Evolutionary conservation across 177 flowering plant species (phyloP), one percentile per base, ranked within the genome.

Genomic region (Vitis hybrid): DNA sequence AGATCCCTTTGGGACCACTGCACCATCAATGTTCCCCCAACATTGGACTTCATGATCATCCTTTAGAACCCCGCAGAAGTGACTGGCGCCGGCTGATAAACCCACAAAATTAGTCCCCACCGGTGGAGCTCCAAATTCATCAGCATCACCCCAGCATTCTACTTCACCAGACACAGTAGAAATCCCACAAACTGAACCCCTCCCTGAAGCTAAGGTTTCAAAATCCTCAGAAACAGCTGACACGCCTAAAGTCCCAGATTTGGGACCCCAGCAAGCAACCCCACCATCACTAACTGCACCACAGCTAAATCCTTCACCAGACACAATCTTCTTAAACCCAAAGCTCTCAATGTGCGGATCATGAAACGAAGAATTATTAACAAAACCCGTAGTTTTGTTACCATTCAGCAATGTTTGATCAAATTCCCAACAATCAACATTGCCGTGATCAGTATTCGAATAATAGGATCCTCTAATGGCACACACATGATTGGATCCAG

Each of bases 251-350:
- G 7, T 71, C 1, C 66, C 57, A 0, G 92, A 79, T 48, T 80
- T 79, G 7, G 97, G 83, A 22, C 86, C 98, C 95, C 94, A 93
- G 62, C 98, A 93, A 31, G 81, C 69, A 69, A 89, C 50, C 10
- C 92, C 90, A 9, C 86, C 85, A 5, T 84, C 86, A 53, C 78
- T 78, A 48, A 75, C 68, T 2, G 58, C 83, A 4, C 95, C 95
- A 69, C 98, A 93, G 61, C 88, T 89, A 76, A 89, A 93, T 2
- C 90, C 95, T 45, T 91, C 93, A 1, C 98, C 98, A 5, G 97
- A 84, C 55, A 91, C 93, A 72, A 91, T 77, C 75, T 75, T 77
- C 18, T 70, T 80, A 62, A 90, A 77, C 13, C 69, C 79, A 19
- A 82, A 77, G 60, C 15, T 77, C 56, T 63, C 78, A 10, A 82